These are phyloP conservation scores for Silene coronaria DNA, from an alignment of 179 eudicot species.

Conservation along the genomic window DNA sequence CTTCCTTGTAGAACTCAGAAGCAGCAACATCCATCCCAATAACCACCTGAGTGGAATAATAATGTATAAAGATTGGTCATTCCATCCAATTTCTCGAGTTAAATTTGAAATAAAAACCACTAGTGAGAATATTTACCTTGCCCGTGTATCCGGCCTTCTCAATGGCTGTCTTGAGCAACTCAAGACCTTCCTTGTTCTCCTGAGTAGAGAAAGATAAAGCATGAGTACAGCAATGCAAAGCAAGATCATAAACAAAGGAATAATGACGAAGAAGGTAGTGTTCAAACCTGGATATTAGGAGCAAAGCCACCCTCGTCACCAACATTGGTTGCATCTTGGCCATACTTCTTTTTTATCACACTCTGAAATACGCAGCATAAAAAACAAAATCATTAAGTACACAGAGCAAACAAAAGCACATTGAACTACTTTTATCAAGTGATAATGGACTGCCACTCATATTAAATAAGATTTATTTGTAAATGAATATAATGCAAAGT, in stretches of 20 bases:
- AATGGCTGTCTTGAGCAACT: constrained; percentile 63
- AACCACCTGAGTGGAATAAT: constrained; percentile 47
- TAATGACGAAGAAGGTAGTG: neutral
- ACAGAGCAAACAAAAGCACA: neutral
- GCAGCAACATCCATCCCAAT: constrained; percentile 99
- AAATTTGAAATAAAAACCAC: neutral
- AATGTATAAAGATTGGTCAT: neutral
- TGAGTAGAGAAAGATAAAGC: constrained; percentile 23
- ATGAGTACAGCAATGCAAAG: constrained; percentile 1
- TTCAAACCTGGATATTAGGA: constrained; percentile 79
- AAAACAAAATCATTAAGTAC: neutral
- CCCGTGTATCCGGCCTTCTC: constrained; percentile 51
- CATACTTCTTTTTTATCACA: constrained; percentile 96
- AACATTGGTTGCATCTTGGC: constrained; percentile 97
- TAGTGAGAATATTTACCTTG: constrained; percentile 37
- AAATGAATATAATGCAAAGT: neutral
- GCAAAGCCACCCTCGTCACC: constrained; percentile 99
- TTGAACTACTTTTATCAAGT: neutral
- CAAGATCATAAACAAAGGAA: neutral
- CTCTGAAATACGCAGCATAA: constrained; percentile 40
- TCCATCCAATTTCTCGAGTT: neutral
- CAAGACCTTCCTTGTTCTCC: constrained; percentile 99
- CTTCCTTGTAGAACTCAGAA: constrained; percentile 79
- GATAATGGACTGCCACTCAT: neutral
- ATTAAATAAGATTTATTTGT: neutral